Base-by-base conservation (phyloP, 2,329 filamentous ascomycete genomes). In the Colletotrichum plurivorum region DNA sequence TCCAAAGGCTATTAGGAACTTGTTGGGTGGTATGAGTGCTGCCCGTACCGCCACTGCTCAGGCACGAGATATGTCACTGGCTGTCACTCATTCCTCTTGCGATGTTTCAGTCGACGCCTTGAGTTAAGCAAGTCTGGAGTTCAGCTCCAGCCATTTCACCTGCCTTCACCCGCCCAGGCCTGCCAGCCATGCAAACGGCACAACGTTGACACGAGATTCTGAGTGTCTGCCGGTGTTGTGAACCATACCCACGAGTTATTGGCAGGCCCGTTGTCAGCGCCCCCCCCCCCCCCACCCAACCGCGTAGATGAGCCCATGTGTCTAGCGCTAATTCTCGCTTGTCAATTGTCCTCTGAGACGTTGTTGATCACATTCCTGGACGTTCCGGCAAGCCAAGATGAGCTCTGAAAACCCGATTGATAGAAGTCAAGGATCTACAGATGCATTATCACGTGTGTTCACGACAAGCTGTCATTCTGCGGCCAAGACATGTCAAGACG, bases 341-440 rank as follows among this genome's bases (percentile, higher is more conserved):
- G 54, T 59, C 31, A 39, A 10, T 41, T 54, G 54, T 59, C 31
- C 46, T 43, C 45, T 25, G 49, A 15, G 36, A 16, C 22, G 54
- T 45, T 45, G 51, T 25, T 36, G 61, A 65, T 59, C 65, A 59
- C 61, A 65, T 68, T 68, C 54, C 49, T 53, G 15, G 36, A 20
- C 48, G 31, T 6, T 45, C 16, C 51, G 12, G 20, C 27, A 9
- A 59, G 18, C 22, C 16, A 45, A 54, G 65, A 68, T 59, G 54
- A 27, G 48, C 65, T 59, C 48, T 22, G 25, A 54, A 46, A 48
- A 54, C 22, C 63, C 65, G 65, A 68, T 68, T 48, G 16, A 27
- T 16, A 27, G 27, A 16, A n/a, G 15, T 20, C 27, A 2, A 22
- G 51, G 20, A 54, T 68, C 48, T 54, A 25, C 20, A 27, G 20